phyloP scores from a whole-genome alignment of 2,329 filamentous ascomycete species.

The Aspergillus ruber region DNA sequence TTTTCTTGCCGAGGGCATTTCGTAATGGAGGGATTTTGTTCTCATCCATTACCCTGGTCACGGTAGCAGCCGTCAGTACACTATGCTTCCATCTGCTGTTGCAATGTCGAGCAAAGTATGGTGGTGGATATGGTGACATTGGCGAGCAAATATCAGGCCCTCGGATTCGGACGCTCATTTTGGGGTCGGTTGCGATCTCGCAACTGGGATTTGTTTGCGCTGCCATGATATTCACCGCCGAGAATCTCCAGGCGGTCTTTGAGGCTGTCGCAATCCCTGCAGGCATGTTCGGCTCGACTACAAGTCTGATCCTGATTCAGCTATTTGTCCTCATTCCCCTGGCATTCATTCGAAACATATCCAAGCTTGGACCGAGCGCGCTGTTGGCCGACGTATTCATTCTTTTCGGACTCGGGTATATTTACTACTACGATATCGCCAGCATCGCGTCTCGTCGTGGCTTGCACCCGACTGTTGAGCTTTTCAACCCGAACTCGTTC shows the following conservation, averaged over 20 bases:
- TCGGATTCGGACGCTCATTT: slow-evolving; percentile 58
- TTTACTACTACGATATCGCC: slow-evolving; percentile 87
- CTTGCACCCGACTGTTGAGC: slow-evolving; percentile 72
- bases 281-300: slow-evolving; percentile 47
- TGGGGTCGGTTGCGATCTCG: slow-evolving; percentile 65
- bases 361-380: slow-evolving; percentile 87
- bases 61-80: slow-evolving; percentile 60
- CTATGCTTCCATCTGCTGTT: slow-evolving; percentile 67
- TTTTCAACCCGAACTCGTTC: slow-evolving; percentile 86
- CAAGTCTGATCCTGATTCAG: slow-evolving; percentile 65
- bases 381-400: slow-evolving; percentile 90
- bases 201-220: slow-evolving; percentile 74
- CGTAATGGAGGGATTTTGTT: slow-evolving; percentile 72
- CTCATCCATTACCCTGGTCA: slow-evolving; percentile 61
- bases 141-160: slow-evolving; percentile 60
- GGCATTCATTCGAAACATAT: slow-evolving; percentile 87
- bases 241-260: slow-evolving; percentile 64
- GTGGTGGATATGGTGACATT: slow-evolving; percentile 69
- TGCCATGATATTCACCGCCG: slow-evolving; percentile 69
- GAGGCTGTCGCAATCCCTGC: slow-evolving; percentile 52
- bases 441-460: slow-evolving; percentile 66
- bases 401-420: slow-evolving; percentile 77
- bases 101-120: slow-evolving; percentile 57
- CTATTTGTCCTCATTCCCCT: slow-evolving; percentile 89
- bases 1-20: slow-evolving; percentile 75